Evolutionary conservation across 1,284 basidiomycete species (phyloP).

Genomic region (Boletus smithii): DNA sequence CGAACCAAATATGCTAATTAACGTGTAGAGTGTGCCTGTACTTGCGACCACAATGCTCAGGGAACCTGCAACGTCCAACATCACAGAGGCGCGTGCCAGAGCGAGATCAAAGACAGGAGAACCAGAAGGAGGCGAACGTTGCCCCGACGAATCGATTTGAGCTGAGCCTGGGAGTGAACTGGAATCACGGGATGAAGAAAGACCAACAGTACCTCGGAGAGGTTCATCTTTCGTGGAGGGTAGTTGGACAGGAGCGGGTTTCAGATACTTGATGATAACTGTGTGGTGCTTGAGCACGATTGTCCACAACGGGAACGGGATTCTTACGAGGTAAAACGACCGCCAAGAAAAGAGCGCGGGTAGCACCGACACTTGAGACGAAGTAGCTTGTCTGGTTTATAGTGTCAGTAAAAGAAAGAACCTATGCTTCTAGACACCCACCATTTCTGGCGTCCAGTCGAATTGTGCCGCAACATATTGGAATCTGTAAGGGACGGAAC

Average conservation of each 20-base stretch:
- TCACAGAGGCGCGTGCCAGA: slow-evolving; percentile 56
- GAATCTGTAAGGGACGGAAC: slow-evolving; percentile 59
- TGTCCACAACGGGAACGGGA: slow-evolving; percentile 3
- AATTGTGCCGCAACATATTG: slow-evolving; percentile 69
- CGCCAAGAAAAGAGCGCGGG: slow-evolving; percentile 60
- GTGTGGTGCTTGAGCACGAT: slow-evolving; percentile 1
- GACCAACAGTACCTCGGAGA: slow-evolving; percentile 22
- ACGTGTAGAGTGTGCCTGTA: slow-evolving; percentile 45
- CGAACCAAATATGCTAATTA: slow-evolving; percentile 45
- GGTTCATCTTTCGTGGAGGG: slow-evolving; percentile 34
- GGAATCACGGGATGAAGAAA: slow-evolving; percentile 5
- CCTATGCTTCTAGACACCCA: slow-evolving; percentile 33
- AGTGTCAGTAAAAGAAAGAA: slow-evolving; percentile 4
- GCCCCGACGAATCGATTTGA: background rate
- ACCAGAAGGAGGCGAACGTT: slow-evolving; percentile 28
- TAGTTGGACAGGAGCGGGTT: slow-evolving; percentile 40
- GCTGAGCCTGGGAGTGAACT: slow-evolving; percentile 19
- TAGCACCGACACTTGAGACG: slow-evolving; percentile 58
- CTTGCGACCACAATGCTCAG: slow-evolving; percentile 46
- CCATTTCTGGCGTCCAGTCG: slow-evolving; percentile 71
- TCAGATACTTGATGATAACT: slow-evolving; percentile 57
- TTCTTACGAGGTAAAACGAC: slow-evolving; percentile 63
- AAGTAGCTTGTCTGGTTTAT: slow-evolving; percentile 70
- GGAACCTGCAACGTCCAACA: slow-evolving; percentile 58
- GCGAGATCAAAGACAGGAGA: slow-evolving; percentile 57